Conservation (phyloP, 208 protist genomes). For the Spongospora subterranea region DNA sequence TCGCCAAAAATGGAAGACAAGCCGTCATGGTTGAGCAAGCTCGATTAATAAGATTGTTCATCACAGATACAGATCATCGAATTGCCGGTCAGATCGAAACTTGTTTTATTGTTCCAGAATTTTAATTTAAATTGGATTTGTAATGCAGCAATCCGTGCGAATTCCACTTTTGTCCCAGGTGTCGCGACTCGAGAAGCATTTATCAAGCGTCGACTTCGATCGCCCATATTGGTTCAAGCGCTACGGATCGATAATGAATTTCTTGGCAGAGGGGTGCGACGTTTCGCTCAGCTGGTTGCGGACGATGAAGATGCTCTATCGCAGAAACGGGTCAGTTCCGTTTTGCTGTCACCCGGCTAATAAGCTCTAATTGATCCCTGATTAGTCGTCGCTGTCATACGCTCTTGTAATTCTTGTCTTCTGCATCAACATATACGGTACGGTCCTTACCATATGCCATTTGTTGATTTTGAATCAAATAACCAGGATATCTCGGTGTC, state of each 20-base stretch:
- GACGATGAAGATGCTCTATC: neutral
- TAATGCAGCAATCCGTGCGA: neutral
- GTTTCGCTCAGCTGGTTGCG: neutral
- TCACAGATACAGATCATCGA: neutral
- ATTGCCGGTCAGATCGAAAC: neutral
- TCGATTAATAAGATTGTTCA: neutral
- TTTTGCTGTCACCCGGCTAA: neutral
- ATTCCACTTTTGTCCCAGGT: neutral
- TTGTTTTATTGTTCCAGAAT: neutral
- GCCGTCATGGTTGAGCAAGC: neutral
- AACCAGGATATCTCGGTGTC: neutral
- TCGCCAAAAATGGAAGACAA: neutral
- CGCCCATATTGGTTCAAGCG: neutral
- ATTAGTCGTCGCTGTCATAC: neutral
- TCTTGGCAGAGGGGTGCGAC: neutral
- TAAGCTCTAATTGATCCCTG: neutral
- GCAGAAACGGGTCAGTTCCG: neutral
- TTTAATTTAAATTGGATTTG: neutral
- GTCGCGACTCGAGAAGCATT: neutral
- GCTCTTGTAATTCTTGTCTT: neutral
- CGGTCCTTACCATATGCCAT: neutral
- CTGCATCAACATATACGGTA: neutral
- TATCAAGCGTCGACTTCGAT: neutral
- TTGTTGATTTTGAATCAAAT: neutral
- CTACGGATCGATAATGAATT: neutral